Conservation (phyloP, 108 stramenopile species). For the Stephanodiscus minutulus region DNA sequence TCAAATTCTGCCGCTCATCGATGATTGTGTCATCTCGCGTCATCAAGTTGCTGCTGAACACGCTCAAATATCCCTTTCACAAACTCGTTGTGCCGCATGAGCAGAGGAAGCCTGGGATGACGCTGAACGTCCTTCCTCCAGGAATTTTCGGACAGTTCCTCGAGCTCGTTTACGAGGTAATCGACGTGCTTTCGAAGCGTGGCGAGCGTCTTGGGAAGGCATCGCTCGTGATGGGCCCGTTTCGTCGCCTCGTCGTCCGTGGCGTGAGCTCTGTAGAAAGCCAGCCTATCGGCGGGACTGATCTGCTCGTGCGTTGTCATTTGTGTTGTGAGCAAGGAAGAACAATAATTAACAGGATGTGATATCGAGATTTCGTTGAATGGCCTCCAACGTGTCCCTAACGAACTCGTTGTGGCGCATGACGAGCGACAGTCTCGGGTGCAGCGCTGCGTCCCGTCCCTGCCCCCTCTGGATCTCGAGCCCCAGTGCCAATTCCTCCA, state of each 20-base stretch:
- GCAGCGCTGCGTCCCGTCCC: constrained; percentile 28
- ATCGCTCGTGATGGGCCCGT: constrained; percentile 50
- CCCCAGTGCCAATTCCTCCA: constrained; percentile 41
- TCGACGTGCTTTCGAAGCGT: constrained; percentile 54
- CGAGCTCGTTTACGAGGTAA: constrained; percentile 41
- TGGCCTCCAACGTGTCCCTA: constrained; percentile 38
- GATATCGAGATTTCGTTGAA: constrained; percentile 34
- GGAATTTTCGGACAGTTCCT: constrained; percentile 39
- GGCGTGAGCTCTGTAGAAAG: constrained; percentile 49
- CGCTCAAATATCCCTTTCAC: constrained; percentile 26
- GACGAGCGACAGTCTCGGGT: constrained; percentile 50
- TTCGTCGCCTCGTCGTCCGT: constrained; percentile 52
- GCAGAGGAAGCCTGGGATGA: constrained; percentile 41
- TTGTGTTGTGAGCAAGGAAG: background rate
- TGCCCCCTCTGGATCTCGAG: constrained; percentile 21
- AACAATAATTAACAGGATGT: constrained; percentile 5
- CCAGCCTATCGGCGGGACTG: constrained; percentile 14
- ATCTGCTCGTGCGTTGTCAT: background rate
- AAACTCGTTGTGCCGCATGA: constrained; percentile 40
- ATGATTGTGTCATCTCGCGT: too few species aligned
- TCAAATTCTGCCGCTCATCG: too few species aligned
- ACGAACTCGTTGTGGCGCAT: constrained; percentile 54
- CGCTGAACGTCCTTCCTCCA: constrained; percentile 25
- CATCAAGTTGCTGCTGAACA: constrained; percentile 17
- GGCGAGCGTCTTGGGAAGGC: constrained; percentile 33